Evolutionary conservation across 192 early-diverging fungal species (phyloP).

Genomic region (Obelidium mucronatum): DNA sequence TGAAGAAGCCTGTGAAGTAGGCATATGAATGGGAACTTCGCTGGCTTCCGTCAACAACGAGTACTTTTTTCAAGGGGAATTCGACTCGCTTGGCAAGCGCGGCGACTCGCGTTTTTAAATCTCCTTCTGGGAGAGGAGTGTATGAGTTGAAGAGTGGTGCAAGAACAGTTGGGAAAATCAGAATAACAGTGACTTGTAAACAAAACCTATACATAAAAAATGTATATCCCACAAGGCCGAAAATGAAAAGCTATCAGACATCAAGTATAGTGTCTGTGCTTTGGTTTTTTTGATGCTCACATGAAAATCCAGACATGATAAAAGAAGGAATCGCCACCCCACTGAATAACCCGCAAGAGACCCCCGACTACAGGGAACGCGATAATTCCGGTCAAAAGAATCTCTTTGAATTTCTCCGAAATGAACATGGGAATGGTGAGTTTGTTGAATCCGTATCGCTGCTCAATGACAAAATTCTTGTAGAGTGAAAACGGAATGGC

Average conservation of each 20-base stretch:
- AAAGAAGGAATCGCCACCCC: conserved; percentile 84
- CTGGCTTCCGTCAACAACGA: conserved; percentile 93
- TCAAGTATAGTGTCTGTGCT: too few species aligned
- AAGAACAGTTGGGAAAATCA: conserved; percentile 93
- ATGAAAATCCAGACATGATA: conserved; percentile 92
- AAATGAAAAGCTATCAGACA: too few species aligned
- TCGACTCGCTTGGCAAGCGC: conserved; percentile 78
- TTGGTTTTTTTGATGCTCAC: too few species aligned
- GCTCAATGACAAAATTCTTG: conserved; percentile 94
- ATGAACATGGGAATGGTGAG: conserved; percentile 84
- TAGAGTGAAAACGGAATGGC: conserved; percentile 85
- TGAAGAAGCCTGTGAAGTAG: conserved; percentile 95
- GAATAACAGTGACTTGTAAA: conserved; percentile 57
- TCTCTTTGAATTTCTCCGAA: conserved; percentile 78
- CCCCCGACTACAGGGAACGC: conserved; percentile 80
- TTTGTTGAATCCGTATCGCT: conserved; percentile 96
- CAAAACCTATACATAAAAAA: conserved; percentile 34
- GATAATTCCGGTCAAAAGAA: conserved; percentile 72
- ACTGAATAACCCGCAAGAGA: conserved; percentile 77
- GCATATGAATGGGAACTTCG: conserved; percentile 93
- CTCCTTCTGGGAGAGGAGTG: conserved; percentile 82
- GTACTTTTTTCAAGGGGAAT: conserved; percentile 94
- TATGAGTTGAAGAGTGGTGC: conserved; percentile 99
- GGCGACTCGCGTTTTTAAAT: conserved; percentile 82
- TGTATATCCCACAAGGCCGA: neutral